phyloP scores from a whole-genome alignment of 495 filamentous ascomycete species.

The Penicillium maclennaniae region DNA sequence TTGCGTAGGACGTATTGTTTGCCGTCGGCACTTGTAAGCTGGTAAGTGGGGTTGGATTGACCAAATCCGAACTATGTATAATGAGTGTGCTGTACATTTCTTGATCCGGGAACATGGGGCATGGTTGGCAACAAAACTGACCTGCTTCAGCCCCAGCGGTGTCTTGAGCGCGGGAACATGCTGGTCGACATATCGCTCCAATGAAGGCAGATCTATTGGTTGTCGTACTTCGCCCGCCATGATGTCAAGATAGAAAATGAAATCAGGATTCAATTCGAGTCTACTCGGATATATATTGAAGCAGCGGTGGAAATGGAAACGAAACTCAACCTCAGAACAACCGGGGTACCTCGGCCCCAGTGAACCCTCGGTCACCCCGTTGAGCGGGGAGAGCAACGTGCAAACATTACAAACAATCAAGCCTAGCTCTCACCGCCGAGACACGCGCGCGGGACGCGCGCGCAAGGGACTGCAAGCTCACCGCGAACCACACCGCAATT shows the following conservation, averaged over 20 bases:
- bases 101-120: not conserved
- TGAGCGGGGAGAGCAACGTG: constrained; percentile 2
- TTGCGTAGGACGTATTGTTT: constrained; percentile 82
- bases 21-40: constrained; percentile 66
- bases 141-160: constrained; percentile 86
- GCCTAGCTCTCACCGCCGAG: not conserved
- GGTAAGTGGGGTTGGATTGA: constrained; percentile 96
- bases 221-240: constrained; percentile 92
- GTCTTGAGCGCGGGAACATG: constrained; percentile 75
- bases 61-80: constrained; percentile 80
- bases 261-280: constrained; percentile 2
- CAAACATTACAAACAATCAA: not conserved
- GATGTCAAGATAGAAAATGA: constrained; percentile 3
- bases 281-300: constrained; percentile 1
- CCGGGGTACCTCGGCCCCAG: constrained; percentile 31
- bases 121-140: no score
- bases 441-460: constrained; percentile 3
- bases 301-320: not conserved
- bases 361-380: not conserved
- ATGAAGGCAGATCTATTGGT: constrained; percentile 71
- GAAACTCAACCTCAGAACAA: constrained; percentile 2
- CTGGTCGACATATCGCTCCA: constrained; percentile 72
- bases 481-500: constrained; percentile 23
- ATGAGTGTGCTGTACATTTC: not conserved
- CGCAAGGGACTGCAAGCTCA: constrained; percentile 18